Percentiles rank a stretch among this genome's conserved stretches.
phyloP scores from a whole-genome alignment of 345 rosid genomes.

The Euphorbia lathyris region DNA sequence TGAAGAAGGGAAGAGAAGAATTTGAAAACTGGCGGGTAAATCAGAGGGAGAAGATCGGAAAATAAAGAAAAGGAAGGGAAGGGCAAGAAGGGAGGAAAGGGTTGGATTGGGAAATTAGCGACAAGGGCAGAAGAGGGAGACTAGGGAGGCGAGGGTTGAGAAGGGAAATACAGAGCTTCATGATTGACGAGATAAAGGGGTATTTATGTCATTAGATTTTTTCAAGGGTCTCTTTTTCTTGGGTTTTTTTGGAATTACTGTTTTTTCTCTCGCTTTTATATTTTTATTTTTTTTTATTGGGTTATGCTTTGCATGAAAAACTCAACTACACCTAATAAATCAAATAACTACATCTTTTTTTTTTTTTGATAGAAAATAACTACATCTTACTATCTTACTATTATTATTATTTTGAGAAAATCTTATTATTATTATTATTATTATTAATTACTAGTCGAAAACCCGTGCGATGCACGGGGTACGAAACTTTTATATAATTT shows the following conservation, averaged over 20 bases:
- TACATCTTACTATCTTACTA: too few relatives aligned
- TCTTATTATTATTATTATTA: too few relatives aligned
- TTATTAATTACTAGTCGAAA: too few relatives aligned
- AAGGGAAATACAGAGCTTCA: slow-evolving; percentile 18
- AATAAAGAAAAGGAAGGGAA: not conserved
- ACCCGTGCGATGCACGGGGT: too few relatives aligned
- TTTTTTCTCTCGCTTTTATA: not conserved
- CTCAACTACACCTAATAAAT: too few relatives aligned
- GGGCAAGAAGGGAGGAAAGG: slow-evolving; percentile 6
- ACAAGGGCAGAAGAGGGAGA: slow-evolving; percentile 30
- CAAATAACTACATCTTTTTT: too few relatives aligned
- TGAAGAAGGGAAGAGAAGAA: not conserved
- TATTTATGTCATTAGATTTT: slow-evolving; percentile 10
- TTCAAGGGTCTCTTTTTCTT: not conserved
- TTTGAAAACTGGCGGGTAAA: slow-evolving; percentile 29
- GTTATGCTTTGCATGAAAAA: too few relatives aligned
- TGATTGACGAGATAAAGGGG: not conserved
- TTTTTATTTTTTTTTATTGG: too few relatives aligned
- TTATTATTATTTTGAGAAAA: too few relatives aligned
- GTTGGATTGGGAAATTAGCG: slow-evolving; percentile 11
- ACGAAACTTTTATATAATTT: too few relatives aligned
- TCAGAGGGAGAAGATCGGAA: slow-evolving; percentile 27
- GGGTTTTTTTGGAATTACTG: slow-evolving; percentile 11
- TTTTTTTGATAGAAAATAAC: too few relatives aligned
- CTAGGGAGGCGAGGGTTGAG: slow-evolving; percentile 14